Base-by-base conservation (phyloP, 2,329 filamentous ascomycete genomes). In the Paecilomyces niveus region DNA sequence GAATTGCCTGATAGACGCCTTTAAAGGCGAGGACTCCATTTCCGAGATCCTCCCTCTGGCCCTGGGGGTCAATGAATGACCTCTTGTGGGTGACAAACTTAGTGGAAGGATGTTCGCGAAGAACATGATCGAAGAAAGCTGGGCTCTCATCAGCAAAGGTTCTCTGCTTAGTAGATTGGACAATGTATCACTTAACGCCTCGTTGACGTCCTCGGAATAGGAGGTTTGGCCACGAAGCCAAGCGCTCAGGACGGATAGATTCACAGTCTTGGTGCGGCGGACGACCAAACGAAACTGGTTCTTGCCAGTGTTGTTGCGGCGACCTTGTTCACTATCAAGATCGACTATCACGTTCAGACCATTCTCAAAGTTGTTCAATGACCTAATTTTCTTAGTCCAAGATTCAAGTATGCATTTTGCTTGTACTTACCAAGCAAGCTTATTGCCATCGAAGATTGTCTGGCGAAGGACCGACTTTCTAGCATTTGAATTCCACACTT, bases 41-140 rank as follows among this genome's bases (percentile, higher is more conserved):
- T 33, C 86, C 83, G n/a, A 96, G 81, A 3, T 80, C 74, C 6
- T 71, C 70, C 0, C 78, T 74, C 22, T 80, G 69, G 1, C 81
- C 81, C 0, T 77, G 65, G 1, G 77, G 75, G 45, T 85, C 78
- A 74, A 95, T 97, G 70, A 96, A 96, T 7, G 87, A 90, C 11
- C 92, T 85, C 72, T 91, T 93, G 73, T 97, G 89, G 0, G 85
- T 75, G 0, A 87, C 79, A 66, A 90, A 85, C 1, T 80, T 76
- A 66, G 85, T 76, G 0, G 87, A 87, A 0, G 94, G 91, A n/a
- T 78, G 81, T 72, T 96, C 86, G 3, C 94, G 89, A 57, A 99
- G 80, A 7, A 93, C 79, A 69, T 99, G 94, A 63, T 99, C 94
- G 3, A 97, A 79, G 68, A 97, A 97, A 70, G 89, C 81, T 84